Evolutionary conservation across 352 stramenopile species (phyloP), one percentile per base, ranked within the genome.

Genomic region (Phytophthora fragariae): DNA sequence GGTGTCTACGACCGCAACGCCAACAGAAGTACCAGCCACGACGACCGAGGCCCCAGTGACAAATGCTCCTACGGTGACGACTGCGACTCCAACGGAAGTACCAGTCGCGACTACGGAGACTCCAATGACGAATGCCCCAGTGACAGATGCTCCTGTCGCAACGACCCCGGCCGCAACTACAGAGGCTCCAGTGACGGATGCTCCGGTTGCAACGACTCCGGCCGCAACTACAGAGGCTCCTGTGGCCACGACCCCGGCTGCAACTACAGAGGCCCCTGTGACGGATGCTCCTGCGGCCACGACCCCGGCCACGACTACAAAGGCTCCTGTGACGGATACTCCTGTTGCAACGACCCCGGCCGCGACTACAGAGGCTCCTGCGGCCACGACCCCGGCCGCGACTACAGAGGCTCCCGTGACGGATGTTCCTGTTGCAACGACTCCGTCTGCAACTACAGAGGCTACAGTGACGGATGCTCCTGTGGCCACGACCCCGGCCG

Each of bases 161-260:
- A 41, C 35, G 35, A 41, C 54, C 1, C 57, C 57, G 41, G n/a
- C n/a, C 27, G 29, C 37, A 10, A 69, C 67, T 2, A 63, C 52
- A 27, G 33, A 31, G 31, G n/a, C 67, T 7, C 35, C 35, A 41
- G 35, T 41, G 9, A 41, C 35, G n/a, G 44, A 50, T 21, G 44
- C 15, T 19, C 33, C 33, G 33, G 33, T 11, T 11, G 33, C 33
- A 8, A 39, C 5, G 10, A 39, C 33, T 11, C 24, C 24, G 2
- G 24, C 24, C 24, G 24, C 24, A 2, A 14, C 37, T 1, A 46
- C 37, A 46, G 9, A 46, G 1, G 12, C 37, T 46, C 37, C 37
- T 46, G 37, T 3, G 12, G 37, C 37, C 3, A 46, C 37, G 12
- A 46, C 1, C 37, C 9, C 37, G 3, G 37, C 37, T 1, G 37